phyloP scores from a whole-genome alignment of 2,329 filamentous ascomycete species.

The Lachnellula willkommii region DNA sequence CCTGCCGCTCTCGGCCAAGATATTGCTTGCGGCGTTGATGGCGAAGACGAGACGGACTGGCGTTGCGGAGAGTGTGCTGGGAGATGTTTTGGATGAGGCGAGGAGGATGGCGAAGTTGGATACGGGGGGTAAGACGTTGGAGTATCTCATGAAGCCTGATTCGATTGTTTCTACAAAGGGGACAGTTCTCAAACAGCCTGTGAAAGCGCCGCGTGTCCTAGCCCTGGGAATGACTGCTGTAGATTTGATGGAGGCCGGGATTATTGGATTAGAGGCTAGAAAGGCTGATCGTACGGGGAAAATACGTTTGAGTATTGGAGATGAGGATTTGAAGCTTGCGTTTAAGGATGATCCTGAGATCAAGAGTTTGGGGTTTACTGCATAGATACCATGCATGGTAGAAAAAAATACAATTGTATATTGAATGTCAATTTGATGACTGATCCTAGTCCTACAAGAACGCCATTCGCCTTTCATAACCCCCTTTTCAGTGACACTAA shows the following conservation, averaged over 20 bases:
- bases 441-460: constrained; percentile 3
- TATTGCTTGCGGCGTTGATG: constrained; percentile 79
- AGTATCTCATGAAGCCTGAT: constrained; percentile 43
- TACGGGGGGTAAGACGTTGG: constrained; percentile 54
- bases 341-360: constrained; percentile 85
- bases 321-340: constrained; percentile 85
- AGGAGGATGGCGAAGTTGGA: constrained; percentile 60
- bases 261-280: constrained; percentile 76
- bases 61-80: constrained; percentile 78
- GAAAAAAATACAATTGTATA: background rate
- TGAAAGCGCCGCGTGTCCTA: constrained; percentile 42
- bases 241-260: constrained; percentile 79
- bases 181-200: constrained; percentile 9
- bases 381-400: constrained; percentile 2
- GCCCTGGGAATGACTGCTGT: constrained; percentile 69
- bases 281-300: constrained; percentile 83
- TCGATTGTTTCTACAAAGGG: constrained; percentile 16
- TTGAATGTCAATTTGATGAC: background rate
- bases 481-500: constrained; percentile 36
- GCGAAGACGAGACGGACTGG: constrained; percentile 76
- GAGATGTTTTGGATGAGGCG: constrained; percentile 84
- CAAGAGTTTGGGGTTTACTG: constrained; percentile 44
- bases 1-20: constrained; percentile 74
- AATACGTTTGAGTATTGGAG: constrained; percentile 76
- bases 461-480: constrained; percentile 25